Evolutionary conservation across 2,329 filamentous ascomycete genomes (phyloP).

Genomic region (Orbilia javanica): DNA sequence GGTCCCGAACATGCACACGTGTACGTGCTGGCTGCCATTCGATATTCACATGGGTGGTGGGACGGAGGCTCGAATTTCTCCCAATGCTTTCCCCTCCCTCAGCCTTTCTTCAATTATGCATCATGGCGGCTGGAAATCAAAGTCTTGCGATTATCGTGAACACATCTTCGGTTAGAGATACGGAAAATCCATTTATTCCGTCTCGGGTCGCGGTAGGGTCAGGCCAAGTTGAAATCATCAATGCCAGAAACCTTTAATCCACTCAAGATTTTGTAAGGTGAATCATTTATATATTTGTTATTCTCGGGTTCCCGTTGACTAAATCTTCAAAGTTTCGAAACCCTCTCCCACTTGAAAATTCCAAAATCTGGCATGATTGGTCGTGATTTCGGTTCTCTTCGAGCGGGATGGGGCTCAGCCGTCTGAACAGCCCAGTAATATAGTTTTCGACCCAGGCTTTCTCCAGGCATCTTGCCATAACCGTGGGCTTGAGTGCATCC

Average conservation of each 20-base stretch:
- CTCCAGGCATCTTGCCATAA: slow-evolving; percentile 26
- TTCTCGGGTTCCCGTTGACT: slow-evolving; percentile 12
- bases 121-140: background rate
- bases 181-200: slow-evolving; percentile 42
- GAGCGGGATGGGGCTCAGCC: slow-evolving; percentile 38
- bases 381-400: slow-evolving; percentile 24
- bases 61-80: background rate
- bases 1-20: background rate
- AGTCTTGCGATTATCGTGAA: background rate
- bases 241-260: background rate
- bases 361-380: slow-evolving; percentile 28
- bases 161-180: slow-evolving; percentile 8
- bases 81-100: background rate
- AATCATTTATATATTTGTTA: slow-evolving; percentile 29
- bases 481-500: slow-evolving; percentile 7
- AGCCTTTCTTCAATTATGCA: background rate
- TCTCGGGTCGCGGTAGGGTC: slow-evolving; percentile 12
- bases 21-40: too few relatives aligned
- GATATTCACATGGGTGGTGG: background rate
- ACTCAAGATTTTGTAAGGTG: background rate
- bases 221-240: slow-evolving; percentile 29
- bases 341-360: slow-evolving; percentile 1
- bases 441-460: slow-evolving; percentile 28
- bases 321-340: slow-evolving; percentile 34
- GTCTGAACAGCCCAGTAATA: slow-evolving; percentile 28